phyloP scores from a whole-genome alignment of 2,329 filamentous ascomycete species.

The Cercospora citrullina region DNA sequence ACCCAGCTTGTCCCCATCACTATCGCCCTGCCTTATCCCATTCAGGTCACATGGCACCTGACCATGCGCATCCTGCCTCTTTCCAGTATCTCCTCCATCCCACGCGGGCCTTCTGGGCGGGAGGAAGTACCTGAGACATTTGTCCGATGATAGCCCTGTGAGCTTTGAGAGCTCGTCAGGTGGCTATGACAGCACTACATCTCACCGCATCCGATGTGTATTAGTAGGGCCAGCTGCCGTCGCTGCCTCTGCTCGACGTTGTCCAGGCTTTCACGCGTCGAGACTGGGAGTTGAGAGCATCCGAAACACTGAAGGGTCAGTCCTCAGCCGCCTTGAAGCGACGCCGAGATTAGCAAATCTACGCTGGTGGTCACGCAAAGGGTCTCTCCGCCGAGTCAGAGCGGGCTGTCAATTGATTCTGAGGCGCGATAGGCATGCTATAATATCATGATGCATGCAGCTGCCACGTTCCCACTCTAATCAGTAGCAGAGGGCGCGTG shows the following conservation, averaged over 20 bases:
- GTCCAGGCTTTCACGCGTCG: background rate
- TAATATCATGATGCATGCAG: constrained; percentile 5
- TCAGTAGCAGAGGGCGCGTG: background rate
- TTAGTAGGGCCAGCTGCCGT: constrained; percentile 6
- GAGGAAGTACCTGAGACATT: constrained; percentile 22
- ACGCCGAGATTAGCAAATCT: constrained; percentile 18
- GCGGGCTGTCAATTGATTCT: constrained; percentile 8
- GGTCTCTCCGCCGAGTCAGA: constrained; percentile 5
- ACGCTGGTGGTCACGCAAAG: constrained; percentile 13
- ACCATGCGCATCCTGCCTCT: constrained; percentile 10
- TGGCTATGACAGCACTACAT: constrained; percentile 21
- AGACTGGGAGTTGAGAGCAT: background rate
- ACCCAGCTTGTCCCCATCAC: background rate
- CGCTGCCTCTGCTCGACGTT: background rate
- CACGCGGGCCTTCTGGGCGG: constrained; percentile 18
- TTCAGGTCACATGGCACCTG: constrained; percentile 15
- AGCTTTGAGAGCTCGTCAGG: constrained; percentile 20
- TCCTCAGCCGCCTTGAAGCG: constrained; percentile 5
- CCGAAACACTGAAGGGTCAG: constrained; percentile 11
- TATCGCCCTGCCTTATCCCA: background rate
- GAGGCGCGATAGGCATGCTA: constrained; percentile 10
- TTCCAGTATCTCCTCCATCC: constrained; percentile 19
- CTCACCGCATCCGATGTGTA: constrained; percentile 21
- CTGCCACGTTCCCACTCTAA: constrained; percentile 2
- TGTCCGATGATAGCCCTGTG: constrained; percentile 19